Evolutionary conservation across 768 basidiomycete species (phyloP), one percentile per base, ranked within the genome.

Genomic region (Amanita inopinata): DNA sequence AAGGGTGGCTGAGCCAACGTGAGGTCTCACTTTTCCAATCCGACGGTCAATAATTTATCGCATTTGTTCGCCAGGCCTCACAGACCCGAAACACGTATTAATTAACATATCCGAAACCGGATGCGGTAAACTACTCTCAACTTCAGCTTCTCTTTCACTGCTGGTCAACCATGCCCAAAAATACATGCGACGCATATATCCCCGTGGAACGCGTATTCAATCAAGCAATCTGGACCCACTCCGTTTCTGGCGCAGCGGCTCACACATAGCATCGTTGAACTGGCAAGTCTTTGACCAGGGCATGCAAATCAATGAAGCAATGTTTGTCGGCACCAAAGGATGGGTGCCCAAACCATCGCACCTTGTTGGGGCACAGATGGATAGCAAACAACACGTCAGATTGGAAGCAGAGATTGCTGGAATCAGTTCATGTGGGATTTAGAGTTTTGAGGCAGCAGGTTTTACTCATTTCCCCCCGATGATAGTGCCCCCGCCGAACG

Each of bases 61-160:
- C n/a, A n/a, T n/a, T n/a, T n/a, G n/a, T n/a, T n/a, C n/a, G n/a
- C n/a, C n/a, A 71, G 70, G 59, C 35, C 55, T 71, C 43, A 41
- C 54, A 0, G 58, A 67, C 12, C 74, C 70, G 7, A 62, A 57
- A 9, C 67, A 80, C 53, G 53, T 78, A 40, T 56, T 78, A 15
- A 69, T 80, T 58, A 83, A 81, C 55, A 67, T 80, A 37, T 78
- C 75, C 36, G 80, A 83, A 56, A 62, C 69, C 0, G 51, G 61
- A 0, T 59, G 72, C 31, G 20, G 27, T 14, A 53, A 59, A 9
- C 52, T 68, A 1, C 65, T 76, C 35, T 45, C 40, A 3, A 50
- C 71, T 23, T 62, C 72, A 1, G 28, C 55, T 1, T 60, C 57
- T 2, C 55, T 67, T 3, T 27, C 49, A 1, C 50, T 54, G 1